A percentile compares a stretch with the other conserved stretches of the same genome.
Conservation (phyloP, 495 filamentous ascomycete genomes). For the Penicillium subrubescens region DNA sequence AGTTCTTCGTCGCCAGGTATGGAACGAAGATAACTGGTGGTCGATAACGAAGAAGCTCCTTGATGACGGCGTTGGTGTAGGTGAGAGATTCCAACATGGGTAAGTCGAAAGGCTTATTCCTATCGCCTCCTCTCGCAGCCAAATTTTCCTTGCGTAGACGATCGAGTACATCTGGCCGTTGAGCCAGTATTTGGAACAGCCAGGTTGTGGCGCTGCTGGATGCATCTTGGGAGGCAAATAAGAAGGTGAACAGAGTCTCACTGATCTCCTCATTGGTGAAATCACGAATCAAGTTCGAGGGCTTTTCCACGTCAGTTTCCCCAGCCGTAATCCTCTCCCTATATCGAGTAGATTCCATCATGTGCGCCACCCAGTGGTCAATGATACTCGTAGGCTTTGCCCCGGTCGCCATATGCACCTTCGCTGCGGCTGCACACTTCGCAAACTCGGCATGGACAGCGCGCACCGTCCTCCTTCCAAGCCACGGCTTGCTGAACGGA, state of each 20-base stretch:
- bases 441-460: conserved; percentile 84
- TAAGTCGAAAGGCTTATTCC: conserved; percentile 63
- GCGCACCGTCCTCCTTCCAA: conserved; percentile 84
- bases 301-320: conserved; percentile 69
- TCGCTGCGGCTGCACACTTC: conserved; percentile 84
- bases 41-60: conserved; percentile 88
- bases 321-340: conserved; percentile 65
- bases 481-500: conserved; percentile 92
- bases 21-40: conserved; percentile 97
- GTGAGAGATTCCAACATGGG: conserved; percentile 84
- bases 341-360: conserved; percentile 77
- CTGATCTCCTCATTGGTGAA: conserved; percentile 90
- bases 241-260: conserved; percentile 91
- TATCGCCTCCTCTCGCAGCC: conserved; percentile 70
- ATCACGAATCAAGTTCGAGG: conserved; percentile 71
- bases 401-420: conserved; percentile 81
- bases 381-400: conserved; percentile 82
- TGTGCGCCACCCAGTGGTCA: conserved; percentile 83
- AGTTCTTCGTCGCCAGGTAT: conserved; percentile 84
- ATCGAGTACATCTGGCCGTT: conserved; percentile 83
- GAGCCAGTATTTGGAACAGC: conserved; percentile 88
- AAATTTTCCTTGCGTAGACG: conserved; percentile 84
- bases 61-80: conserved; percentile 85
- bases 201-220: conserved; percentile 88
- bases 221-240: conserved; percentile 95